phyloP scores from a whole-genome alignment of 192 early-diverging fungal species.

The Thoreauomyces humboldtii region DNA sequence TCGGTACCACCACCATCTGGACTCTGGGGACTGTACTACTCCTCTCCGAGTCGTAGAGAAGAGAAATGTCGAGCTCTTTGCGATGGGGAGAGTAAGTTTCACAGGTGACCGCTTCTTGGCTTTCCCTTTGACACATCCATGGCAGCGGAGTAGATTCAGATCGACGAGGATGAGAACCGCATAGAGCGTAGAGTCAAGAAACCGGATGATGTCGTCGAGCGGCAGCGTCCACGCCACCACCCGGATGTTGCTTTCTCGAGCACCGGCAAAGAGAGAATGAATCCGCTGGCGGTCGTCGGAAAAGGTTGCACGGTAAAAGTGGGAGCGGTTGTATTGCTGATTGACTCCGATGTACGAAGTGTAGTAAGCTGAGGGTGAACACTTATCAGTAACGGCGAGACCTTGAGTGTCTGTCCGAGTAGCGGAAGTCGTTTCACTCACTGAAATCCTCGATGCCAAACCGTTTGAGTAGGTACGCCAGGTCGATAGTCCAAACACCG shows the following conservation, averaged over 20 bases:
- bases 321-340: constrained; percentile 62
- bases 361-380: constrained; percentile 65
- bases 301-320: constrained; percentile 69
- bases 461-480: constrained; percentile 72
- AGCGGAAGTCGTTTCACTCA: constrained; percentile 23
- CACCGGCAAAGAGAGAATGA: constrained; percentile 72
- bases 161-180: constrained; percentile 81
- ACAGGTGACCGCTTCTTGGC: too few species aligned
- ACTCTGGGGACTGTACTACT: too few species aligned
- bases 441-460: constrained; percentile 78
- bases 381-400: background rate
- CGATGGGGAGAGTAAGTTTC: too few species aligned
- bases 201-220: constrained; percentile 81
- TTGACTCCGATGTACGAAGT: constrained; percentile 83
- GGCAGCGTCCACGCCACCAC: constrained; percentile 73
- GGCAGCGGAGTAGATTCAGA: constrained; percentile 55
- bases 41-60: too few species aligned
- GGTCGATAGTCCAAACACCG: constrained; percentile 83
- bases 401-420: background rate
- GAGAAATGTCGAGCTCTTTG: too few species aligned
- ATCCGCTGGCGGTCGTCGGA: constrained; percentile 72
- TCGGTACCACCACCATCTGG: too few species aligned
- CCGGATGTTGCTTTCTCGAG: constrained; percentile 64
- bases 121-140: constrained; percentile 45
- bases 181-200: constrained; percentile 71